These are phyloP conservation scores for Syncephalastrum contaminatum DNA, from an alignment of 371 early-diverging fungal species.

Conservation along the genomic window DNA sequence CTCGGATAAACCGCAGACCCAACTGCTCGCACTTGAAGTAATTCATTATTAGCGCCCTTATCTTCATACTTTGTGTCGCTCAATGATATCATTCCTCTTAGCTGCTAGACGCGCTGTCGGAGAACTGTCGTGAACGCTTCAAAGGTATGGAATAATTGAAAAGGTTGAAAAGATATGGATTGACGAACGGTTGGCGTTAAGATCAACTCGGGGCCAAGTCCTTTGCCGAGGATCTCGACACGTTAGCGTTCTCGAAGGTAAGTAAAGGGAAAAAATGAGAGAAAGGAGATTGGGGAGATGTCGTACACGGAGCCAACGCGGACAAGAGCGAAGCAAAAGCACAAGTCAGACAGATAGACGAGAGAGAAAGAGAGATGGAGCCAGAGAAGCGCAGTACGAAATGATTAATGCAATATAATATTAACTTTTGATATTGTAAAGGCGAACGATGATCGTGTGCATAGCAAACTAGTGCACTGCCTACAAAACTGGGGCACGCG, in stretches of 20 bases:
- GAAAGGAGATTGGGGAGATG: background rate
- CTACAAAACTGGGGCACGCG: constrained; percentile 38
- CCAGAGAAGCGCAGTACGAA: background rate
- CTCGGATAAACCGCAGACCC: constrained; percentile 25
- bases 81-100: constrained; percentile 7
- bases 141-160: constrained; percentile 10
- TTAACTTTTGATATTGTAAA: constrained; percentile 6
- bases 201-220: constrained; percentile 41
- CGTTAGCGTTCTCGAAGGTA: constrained; percentile 33
- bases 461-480: constrained; percentile 35
- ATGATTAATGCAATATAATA: constrained; percentile 4
- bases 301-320: too few relatives aligned
- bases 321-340: too few relatives aligned
- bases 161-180: background rate
- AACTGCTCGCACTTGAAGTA: constrained; percentile 42
- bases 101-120: constrained; percentile 43
- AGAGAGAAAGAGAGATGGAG: constrained; percentile 3
- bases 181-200: constrained; percentile 10
- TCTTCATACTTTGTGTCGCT: background rate
- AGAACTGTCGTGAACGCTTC: constrained; percentile 40
- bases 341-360: background rate
- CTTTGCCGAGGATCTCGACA: constrained; percentile 39
- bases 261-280: background rate
- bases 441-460: constrained; percentile 35
- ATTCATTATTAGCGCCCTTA: background rate